phyloP scores from a whole-genome alignment of 176 grass and related monocot genomes.

The Triticum timopheevii region DNA sequence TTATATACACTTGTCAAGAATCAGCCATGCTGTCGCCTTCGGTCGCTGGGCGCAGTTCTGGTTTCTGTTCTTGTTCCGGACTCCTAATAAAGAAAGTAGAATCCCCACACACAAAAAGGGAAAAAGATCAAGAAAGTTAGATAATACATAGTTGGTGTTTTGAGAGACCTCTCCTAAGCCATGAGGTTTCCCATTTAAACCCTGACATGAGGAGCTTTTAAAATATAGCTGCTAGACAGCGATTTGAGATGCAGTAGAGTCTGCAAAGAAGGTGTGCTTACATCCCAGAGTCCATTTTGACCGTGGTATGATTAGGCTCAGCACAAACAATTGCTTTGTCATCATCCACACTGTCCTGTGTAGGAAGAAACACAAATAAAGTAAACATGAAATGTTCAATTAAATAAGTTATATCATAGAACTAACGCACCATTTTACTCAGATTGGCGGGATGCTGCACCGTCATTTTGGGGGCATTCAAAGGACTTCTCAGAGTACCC shows the following conservation, averaged over 20 bases:
- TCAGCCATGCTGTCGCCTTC: conserved; percentile 28
- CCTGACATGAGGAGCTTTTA: background rate
- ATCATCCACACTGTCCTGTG: conserved; percentile 20
- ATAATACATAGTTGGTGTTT: background rate
- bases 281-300: conserved; percentile 24
- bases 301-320: conserved; percentile 20
- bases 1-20: conserved; percentile 39
- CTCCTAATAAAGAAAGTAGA: conserved; percentile 32
- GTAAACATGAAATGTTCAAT: background rate
- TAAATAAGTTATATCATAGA: background rate
- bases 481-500: conserved; percentile 61
- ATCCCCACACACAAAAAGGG: no score
- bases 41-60: background rate
- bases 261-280: conserved; percentile 28
- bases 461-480: conserved; percentile 49
- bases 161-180: background rate
- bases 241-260: background rate
- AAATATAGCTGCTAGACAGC: background rate
- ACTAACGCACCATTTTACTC: conserved; percentile 44
- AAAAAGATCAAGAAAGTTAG: conserved; percentile 1
- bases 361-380: conserved; percentile 13
- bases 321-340: conserved; percentile 25
- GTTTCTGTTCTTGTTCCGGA: conserved; percentile 32
- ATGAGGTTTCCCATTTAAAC: background rate
- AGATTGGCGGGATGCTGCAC: conserved; percentile 32